Percentiles rank a stretch among this genome's conserved stretches.
These are phyloP conservation scores for Glomus cerebriforme DNA, from an alignment of 192 early-diverging fungal species.

Conservation along the genomic window DNA sequence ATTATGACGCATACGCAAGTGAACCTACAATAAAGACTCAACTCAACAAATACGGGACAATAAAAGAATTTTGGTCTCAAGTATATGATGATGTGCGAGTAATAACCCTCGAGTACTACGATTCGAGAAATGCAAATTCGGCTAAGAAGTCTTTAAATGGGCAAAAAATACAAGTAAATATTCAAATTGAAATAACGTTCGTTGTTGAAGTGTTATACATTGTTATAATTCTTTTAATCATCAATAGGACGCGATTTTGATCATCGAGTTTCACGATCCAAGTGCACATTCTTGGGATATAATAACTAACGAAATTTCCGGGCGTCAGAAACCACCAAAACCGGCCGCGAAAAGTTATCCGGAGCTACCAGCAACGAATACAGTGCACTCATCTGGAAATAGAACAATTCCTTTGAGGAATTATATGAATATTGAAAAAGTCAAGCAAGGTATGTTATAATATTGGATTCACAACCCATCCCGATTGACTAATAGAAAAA, in stretches of 20 bases:
- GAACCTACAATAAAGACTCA: background rate
- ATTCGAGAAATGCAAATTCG: conserved; percentile 43
- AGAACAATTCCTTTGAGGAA: conserved; percentile 19
- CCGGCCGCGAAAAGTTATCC: background rate
- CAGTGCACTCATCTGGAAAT: conserved; percentile 18
- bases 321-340: background rate
- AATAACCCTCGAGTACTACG: conserved; percentile 47
- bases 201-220: background rate
- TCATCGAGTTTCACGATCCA: background rate
- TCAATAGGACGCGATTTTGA: background rate
- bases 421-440: conserved; percentile 14
- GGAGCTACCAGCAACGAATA: background rate
- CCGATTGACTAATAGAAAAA: no score
- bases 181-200: background rate
- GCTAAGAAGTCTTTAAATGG: conserved; percentile 39
- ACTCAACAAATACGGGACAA: background rate
- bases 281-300: background rate
- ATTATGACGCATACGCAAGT: background rate
- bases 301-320: background rate
- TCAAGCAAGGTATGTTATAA: conserved; percentile 1
- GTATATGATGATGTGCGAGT: background rate
- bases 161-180: conserved; percentile 38
- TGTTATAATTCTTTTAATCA: background rate
- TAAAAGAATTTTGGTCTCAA: background rate
- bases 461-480: no score